Conservation (phyloP, 352 stramenopile species). For the Achlya hypogyna region DNA sequence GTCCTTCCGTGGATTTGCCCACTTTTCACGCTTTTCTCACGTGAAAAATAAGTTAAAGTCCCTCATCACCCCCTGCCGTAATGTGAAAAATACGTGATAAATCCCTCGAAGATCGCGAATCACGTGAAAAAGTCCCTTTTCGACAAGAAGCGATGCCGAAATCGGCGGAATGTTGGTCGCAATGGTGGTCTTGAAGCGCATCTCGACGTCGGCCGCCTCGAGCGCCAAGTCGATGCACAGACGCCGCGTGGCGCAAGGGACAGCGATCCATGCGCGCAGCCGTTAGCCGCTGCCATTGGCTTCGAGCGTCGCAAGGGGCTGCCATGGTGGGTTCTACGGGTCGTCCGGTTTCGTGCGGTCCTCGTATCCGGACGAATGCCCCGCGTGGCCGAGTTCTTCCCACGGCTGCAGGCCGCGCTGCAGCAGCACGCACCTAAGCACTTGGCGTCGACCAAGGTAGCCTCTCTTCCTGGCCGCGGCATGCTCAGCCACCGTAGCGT, state of each 20-base stretch:
- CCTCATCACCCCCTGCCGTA: not conserved
- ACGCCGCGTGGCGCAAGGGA: too few relatives aligned
- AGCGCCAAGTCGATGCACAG: too few relatives aligned
- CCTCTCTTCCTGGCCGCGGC: not conserved
- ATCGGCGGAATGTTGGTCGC: not conserved
- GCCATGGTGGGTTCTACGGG: too few relatives aligned
- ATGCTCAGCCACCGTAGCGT: conserved; percentile 26
- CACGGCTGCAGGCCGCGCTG: not conserved
- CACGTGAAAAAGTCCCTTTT: not conserved
- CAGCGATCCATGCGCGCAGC: too few relatives aligned
- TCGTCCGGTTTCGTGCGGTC: not conserved
- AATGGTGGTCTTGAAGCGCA: not conserved
- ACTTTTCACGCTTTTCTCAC: not conserved
- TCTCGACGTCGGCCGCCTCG: too few relatives aligned
- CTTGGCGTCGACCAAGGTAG: conserved; percentile 9
- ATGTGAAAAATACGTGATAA: not conserved
- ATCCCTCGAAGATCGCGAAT: not conserved
- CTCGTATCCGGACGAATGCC: not conserved
- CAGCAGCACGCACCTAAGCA: not conserved
- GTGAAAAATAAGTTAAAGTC: not conserved
- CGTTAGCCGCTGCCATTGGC: not conserved
- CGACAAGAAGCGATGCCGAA: not conserved
- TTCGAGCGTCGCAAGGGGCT: not conserved
- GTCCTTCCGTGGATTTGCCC: not conserved
- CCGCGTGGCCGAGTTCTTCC: not conserved